Evolutionary conservation across 2,329 filamentous ascomycete species (phyloP), one percentile per base, ranked within the genome.

Genomic region (Aureobasidium musti): DNA sequence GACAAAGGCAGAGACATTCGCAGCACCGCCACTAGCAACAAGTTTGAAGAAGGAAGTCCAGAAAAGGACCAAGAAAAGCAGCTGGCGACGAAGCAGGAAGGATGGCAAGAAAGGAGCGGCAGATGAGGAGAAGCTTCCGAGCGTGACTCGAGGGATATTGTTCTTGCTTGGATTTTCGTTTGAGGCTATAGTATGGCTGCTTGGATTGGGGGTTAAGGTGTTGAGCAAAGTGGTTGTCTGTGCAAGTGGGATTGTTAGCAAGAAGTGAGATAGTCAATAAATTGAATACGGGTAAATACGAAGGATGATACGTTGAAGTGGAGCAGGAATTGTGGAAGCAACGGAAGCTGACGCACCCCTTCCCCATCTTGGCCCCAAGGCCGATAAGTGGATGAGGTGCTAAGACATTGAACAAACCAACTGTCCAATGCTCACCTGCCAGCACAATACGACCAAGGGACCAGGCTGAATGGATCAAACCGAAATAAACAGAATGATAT

Each of bases 131-230:
- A 76, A 76, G 64, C 66, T 81, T 45, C 78, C 78, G 14, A 73
- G 76, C 33, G 68, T 80, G 14, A 75, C 78, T 23, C 72, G 77
- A 37, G 77, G 75, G 2, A 72, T 80, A 5, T 74, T 82, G 5
- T 72, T 72, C 1, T 68, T 81, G 28, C 67, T 81, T 39, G 77
- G 75, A 0, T 76, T 81, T 69, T 75, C 73, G 5, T 77, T 82
- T 64, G 81, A 79, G 71, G 73, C 76, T 1, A 74, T 79, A 2
- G 77, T 81, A 2, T 80, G 77, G 68, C 74, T 81, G 50, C 64
- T 82, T 7, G 75, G 75, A 59, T 72, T 80, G 19, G 75, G 73
- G 2, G 74, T 82, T 26, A 81, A 79, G 74, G 72, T 80, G 43
- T 73, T 80, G 23, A 72, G 77, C 41, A 76, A 75, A 3, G 71